phyloP scores from a whole-genome alignment of 1,139 yeast species.

The Casaregolazyma lundiana region DNA sequence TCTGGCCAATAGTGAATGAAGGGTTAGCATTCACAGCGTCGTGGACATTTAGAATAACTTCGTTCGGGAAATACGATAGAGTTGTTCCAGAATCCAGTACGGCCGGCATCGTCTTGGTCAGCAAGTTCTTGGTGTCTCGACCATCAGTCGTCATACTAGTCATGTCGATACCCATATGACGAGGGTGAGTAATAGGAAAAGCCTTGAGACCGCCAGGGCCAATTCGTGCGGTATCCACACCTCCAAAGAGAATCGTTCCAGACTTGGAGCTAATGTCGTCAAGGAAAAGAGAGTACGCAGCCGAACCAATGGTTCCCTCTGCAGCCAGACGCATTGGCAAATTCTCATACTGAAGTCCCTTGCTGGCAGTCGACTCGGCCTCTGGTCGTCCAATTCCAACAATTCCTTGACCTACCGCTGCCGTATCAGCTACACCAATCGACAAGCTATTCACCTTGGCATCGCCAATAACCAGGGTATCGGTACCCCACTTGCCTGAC shows the following conservation, averaged over 20 bases:
- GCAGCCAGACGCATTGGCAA: slow-evolving; percentile 38
- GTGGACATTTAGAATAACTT: slow-evolving; percentile 33
- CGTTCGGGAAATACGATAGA: slow-evolving; percentile 47
- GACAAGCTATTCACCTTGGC: slow-evolving; percentile 38
- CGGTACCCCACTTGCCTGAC: slow-evolving; percentile 47
- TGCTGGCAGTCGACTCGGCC: slow-evolving; percentile 24
- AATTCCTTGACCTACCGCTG: slow-evolving; percentile 46
- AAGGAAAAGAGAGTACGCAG: slow-evolving; percentile 40
- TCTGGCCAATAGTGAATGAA: slow-evolving; percentile 33
- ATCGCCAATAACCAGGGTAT: slow-evolving; percentile 41
- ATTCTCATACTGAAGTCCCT: slow-evolving; percentile 24
- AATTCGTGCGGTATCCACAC: slow-evolving; percentile 48
- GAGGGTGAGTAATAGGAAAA: slow-evolving; percentile 35
- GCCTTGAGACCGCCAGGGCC: slow-evolving; percentile 33
- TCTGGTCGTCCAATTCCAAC: slow-evolving; percentile 52
- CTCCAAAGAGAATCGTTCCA: slow-evolving; percentile 47
- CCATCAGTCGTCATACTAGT: slow-evolving; percentile 36
- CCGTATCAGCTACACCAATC: slow-evolving; percentile 45
- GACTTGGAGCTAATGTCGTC: slow-evolving; percentile 25
- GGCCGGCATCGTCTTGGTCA: slow-evolving; percentile 38
- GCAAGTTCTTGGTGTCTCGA: slow-evolving; percentile 33
- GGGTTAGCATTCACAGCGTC: slow-evolving; percentile 35
- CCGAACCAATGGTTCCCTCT: slow-evolving; percentile 45
- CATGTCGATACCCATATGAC: slow-evolving; percentile 47
- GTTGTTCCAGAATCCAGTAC: slow-evolving; percentile 69